Conservation (phyloP, 305 asterid genomes). For the Solanum hybrid region DNA sequence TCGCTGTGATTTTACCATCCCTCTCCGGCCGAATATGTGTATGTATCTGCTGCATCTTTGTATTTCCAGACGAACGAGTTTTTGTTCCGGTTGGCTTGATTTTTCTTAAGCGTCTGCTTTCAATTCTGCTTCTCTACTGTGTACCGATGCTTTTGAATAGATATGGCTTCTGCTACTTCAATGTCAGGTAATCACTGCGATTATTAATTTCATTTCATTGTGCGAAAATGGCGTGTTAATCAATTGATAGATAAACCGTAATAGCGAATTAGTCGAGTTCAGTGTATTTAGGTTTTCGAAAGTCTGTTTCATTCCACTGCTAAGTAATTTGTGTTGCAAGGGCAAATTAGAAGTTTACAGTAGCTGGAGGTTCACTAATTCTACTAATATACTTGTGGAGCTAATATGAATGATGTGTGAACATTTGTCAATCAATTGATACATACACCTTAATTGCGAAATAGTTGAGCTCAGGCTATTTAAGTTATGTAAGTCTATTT, state of each 20-base stretch:
- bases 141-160: slow-evolving; percentile 60
- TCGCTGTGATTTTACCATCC: slow-evolving; percentile 20
- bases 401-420: neutral
- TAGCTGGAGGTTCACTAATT: slow-evolving; percentile 5
- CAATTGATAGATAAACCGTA: neutral
- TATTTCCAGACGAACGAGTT: slow-evolving; percentile 5
- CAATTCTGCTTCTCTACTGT: neutral
- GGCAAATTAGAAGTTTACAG: neutral
- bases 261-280: neutral
- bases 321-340: neutral
- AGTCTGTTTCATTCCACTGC: neutral
- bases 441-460: neutral
- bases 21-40: slow-evolving; percentile 6
- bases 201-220: neutral
- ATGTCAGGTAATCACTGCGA: slow-evolving; percentile 36
- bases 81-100: slow-evolving; percentile 9
- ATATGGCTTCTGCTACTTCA: slow-evolving; percentile 67
- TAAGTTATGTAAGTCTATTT: neutral
- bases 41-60: neutral
- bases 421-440: slow-evolving; percentile 16
- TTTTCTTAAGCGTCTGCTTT: neutral
- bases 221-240: neutral
- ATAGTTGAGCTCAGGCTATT: slow-evolving; percentile 4
- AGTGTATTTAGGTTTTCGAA: neutral
- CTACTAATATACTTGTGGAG: neutral